These are phyloP conservation scores for Paecilomyces sp. DNA, from an alignment of 2,329 filamentous ascomycete species.

Conservation along the genomic window DNA sequence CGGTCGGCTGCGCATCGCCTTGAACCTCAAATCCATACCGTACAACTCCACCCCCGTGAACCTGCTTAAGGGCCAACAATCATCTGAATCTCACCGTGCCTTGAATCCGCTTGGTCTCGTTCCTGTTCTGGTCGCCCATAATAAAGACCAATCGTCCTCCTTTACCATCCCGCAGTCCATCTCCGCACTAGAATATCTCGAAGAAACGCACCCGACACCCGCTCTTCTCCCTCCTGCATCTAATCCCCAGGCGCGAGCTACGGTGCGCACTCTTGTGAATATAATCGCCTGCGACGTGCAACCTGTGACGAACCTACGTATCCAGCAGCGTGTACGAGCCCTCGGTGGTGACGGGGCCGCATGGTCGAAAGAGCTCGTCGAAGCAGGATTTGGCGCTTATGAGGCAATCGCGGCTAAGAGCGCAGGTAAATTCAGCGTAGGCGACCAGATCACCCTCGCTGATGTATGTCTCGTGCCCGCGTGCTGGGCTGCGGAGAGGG, in stretches of 20 bases:
- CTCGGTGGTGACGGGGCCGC: slow-evolving; percentile 38
- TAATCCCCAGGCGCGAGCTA: slow-evolving; percentile 38
- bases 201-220: slow-evolving; percentile 43
- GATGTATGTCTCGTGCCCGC: slow-evolving; percentile 54
- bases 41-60: slow-evolving; percentile 46
- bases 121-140: slow-evolving; percentile 43
- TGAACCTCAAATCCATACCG: slow-evolving; percentile 48
- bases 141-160: slow-evolving; percentile 8
- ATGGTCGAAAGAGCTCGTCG: slow-evolving; percentile 49
- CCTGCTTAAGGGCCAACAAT: slow-evolving; percentile 49
- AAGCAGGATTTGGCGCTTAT: slow-evolving; percentile 50
- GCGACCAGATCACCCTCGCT: slow-evolving; percentile 50
- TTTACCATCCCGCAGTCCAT: slow-evolving; percentile 50
- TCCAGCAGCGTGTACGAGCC: slow-evolving; percentile 43
- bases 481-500: slow-evolving; percentile 50
- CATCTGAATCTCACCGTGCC: slow-evolving; percentile 35
- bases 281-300: slow-evolving; percentile 55
- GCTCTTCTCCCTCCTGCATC: slow-evolving; percentile 41
- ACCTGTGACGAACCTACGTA: slow-evolving; percentile 52
- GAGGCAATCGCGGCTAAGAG: slow-evolving; percentile 36
- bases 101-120: slow-evolving; percentile 51
- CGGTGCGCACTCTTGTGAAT: slow-evolving; percentile 46
- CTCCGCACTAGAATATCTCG: slow-evolving; percentile 56
- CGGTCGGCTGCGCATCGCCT: slow-evolving; percentile 53
- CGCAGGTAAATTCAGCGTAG: slow-evolving; percentile 49